Percentiles rank a stretch among this genome's conserved stretches.
These are phyloP conservation scores for Fallopia convolvulus DNA, from an alignment of 148 eudicot species.

Conservation along the genomic window DNA sequence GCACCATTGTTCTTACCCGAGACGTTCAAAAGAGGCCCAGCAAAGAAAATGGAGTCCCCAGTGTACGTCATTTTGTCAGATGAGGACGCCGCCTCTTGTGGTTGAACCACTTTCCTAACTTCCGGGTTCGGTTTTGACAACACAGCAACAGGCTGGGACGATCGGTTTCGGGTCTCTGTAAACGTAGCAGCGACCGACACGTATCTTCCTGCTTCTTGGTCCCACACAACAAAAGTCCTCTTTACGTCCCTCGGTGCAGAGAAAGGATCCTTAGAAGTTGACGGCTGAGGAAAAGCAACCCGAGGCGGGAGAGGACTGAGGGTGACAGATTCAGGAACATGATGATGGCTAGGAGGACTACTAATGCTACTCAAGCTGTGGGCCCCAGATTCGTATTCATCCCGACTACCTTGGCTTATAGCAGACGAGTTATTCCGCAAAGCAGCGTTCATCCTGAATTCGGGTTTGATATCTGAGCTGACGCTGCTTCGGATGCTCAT, in stretches of 20 bases:
- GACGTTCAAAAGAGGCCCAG: constrained; percentile 50
- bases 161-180: background rate
- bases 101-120: constrained; percentile 15
- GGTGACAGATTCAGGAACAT: constrained; percentile 63
- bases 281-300: constrained; percentile 14
- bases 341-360: constrained; percentile 58
- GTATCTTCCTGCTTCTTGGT: constrained; percentile 76
- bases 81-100: constrained; percentile 34
- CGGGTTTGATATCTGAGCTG: background rate
- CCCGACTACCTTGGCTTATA: constrained; percentile 65
- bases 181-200: constrained; percentile 45
- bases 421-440: constrained; percentile 49
- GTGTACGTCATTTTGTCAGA: constrained; percentile 42
- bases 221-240: constrained; percentile 76
- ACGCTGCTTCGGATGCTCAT: constrained; percentile 73
- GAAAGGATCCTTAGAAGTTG: constrained; percentile 20
- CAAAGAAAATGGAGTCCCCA: constrained; percentile 80
- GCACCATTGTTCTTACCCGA: constrained; percentile 19
- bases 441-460: background rate
- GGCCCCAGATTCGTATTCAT: constrained; percentile 54
- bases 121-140: background rate
- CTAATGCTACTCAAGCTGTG: constrained; percentile 67
- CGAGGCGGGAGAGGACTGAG: constrained; percentile 77
- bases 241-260: constrained; percentile 45
- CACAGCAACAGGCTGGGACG: background rate